Evolutionary conservation across 1,139 yeast species (phyloP).

Genomic region (Debaryomycetaceae sp.): DNA sequence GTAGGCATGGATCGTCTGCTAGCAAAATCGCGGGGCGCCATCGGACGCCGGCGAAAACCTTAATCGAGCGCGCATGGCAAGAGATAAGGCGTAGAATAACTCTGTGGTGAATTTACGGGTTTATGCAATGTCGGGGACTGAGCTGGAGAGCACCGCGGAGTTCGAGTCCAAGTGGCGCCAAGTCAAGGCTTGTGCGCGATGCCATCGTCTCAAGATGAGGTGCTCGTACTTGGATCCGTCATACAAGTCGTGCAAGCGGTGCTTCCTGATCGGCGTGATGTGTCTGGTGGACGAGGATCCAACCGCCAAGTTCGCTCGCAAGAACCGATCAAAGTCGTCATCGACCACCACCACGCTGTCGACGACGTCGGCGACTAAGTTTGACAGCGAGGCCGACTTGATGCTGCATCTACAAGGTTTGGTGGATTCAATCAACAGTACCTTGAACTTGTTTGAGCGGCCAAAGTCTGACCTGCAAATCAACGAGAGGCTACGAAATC

Average conservation of each 20-base stretch:
- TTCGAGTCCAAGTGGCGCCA: conserved; percentile 39
- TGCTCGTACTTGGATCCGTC: conserved; percentile 49
- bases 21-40: too few species aligned
- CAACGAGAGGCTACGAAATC: background rate
- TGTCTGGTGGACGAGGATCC: conserved; percentile 51
- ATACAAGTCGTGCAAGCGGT: conserved; percentile 41
- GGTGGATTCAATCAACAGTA: conserved; percentile 5
- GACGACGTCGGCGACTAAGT: background rate
- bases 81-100: too few species aligned
- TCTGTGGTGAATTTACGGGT: too few species aligned
- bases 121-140: conserved; percentile 1
- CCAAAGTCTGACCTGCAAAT: background rate
- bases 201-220: conserved; percentile 52
- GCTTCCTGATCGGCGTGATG: conserved; percentile 37
- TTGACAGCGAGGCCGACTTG: background rate
- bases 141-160: conserved; percentile 8
- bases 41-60: too few species aligned
- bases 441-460: conserved; percentile 4
- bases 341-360: background rate
- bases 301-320: conserved; percentile 29
- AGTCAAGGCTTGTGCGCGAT: conserved; percentile 52
- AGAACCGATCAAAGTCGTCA: conserved; percentile 16
- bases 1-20: too few species aligned
- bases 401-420: conserved; percentile 2
- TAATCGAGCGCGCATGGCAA: too few species aligned